These are phyloP conservation scores for Inonotus hispidus DNA, from an alignment of 1,284 basidiomycete genomes.

Conservation along the genomic window DNA sequence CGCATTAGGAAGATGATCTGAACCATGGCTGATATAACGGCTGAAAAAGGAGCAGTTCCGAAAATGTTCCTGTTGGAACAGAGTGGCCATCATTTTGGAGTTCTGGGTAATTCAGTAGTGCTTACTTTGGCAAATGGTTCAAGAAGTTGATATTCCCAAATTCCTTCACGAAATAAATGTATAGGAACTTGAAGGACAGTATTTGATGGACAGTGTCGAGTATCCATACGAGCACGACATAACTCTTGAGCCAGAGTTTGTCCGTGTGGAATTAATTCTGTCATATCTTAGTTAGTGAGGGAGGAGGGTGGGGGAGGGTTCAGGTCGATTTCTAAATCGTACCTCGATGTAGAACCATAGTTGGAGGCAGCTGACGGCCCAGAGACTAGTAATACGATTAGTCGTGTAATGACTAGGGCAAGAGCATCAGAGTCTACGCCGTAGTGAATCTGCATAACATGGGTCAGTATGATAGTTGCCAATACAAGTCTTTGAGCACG, in stretches of 20 bases:
- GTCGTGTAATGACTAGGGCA: not conserved
- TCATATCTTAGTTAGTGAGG: not conserved
- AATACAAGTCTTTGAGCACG: not conserved
- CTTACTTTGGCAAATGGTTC: not conserved
- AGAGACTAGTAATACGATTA: not conserved
- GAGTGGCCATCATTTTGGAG: no score
- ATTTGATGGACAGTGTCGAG: conserved; percentile 1
- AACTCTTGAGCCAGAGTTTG: not conserved
- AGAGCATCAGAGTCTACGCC: not conserved
- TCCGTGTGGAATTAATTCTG: not conserved
- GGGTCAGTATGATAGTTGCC: not conserved
- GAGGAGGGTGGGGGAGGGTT: no score
- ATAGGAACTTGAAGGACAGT: not conserved
- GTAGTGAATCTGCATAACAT: not conserved
- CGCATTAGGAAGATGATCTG: not conserved
- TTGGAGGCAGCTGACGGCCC: not conserved
- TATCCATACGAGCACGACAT: not conserved
- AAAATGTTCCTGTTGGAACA: no score
- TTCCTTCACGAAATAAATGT: not conserved
- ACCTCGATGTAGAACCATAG: not conserved
- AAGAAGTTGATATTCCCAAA: not conserved
- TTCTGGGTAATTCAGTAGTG: not conserved
- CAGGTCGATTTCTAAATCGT: not conserved
- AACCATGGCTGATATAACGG: not conserved
- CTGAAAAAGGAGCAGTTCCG: not conserved